These are phyloP conservation scores for Berkeleyomyces basicola DNA, from an alignment of 2,329 filamentous ascomycete species.

Conservation along the genomic window DNA sequence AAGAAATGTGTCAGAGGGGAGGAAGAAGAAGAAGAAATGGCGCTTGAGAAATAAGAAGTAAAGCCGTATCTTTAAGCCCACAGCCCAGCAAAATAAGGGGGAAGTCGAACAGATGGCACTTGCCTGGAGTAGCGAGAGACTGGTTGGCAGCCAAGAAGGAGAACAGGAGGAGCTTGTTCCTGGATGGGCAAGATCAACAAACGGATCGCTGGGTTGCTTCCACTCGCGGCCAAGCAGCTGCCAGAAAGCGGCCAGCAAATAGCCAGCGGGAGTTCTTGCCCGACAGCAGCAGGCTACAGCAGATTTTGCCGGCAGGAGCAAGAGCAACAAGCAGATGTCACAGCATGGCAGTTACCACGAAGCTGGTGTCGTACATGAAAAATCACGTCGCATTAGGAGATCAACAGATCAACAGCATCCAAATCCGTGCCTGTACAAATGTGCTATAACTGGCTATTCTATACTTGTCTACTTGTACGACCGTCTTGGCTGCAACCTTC, in stretches of 20 bases:
- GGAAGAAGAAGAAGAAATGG: background rate
- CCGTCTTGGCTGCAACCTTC: background rate
- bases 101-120: background rate
- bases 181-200: conserved; percentile 1
- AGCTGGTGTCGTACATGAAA: too few relatives aligned
- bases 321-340: background rate
- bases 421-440: background rate
- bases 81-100: background rate
- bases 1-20: background rate
- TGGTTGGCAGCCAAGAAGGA: background rate
- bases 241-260: background rate
- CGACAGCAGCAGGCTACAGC: background rate
- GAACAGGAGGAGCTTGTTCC: background rate
- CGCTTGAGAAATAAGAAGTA: background rate
- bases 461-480: background rate
- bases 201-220: background rate
- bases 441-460: background rate
- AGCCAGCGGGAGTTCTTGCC: background rate
- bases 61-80: background rate
- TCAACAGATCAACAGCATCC: too few relatives aligned
- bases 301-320: background rate
- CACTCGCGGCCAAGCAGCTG: background rate
- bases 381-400: too few relatives aligned
- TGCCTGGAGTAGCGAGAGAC: background rate
- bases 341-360: too few relatives aligned